Base-by-base conservation (phyloP, 495 filamentous ascomycete genomes). In the Penicillium desertorum region DNA sequence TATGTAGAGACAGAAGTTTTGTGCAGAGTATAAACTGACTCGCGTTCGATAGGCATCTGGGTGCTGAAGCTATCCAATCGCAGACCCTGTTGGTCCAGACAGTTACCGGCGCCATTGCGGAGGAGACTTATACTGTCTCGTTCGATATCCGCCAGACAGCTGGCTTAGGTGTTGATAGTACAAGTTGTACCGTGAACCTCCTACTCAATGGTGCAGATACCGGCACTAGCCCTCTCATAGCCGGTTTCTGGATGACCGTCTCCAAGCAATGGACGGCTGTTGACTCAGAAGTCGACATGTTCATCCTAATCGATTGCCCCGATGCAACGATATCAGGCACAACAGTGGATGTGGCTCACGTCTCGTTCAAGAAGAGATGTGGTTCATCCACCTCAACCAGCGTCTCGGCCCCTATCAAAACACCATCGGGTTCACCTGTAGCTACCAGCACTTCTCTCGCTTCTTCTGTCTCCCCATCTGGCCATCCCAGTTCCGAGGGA, bases 61-160 rank as follows among this genome's bases (percentile, higher is more conserved):
- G 17, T n/a, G n/a, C 52, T 7, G 20, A 25, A 10, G 7, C 42
- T 7, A 27, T 54, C 16, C 22, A 45, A 17, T 34, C 52, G 12
- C 11, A 45, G 17, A 36, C 52, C 5, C 12, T 54, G 9, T n/a
- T 54, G 27, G 12, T 27, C 30, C 52, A 54, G 12, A 11, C 42
- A 9, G 32, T 44, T 10, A 17, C 42, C 12, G 42, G 29, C 2
- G 41, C 32, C 8, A 5, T 37, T 30, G 27, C 42, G 9, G 52
- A 44, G 23, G 30, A 54, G 20, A 25, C 0, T n/a, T 54, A 54
- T 19, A 46, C 42, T 17, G 25, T 54, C 14, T 45, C 52, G 10
- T 45, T 54, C 12, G 52, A 46, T 19, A 37, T 25, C 43, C 52
- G 42, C 41, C 52, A 46, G 30, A 46, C 20, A 36, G 34, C 22